phyloP scores from a whole-genome alignment of 2,329 filamentous ascomycete genomes.

The Botrytis squamosa region DNA sequence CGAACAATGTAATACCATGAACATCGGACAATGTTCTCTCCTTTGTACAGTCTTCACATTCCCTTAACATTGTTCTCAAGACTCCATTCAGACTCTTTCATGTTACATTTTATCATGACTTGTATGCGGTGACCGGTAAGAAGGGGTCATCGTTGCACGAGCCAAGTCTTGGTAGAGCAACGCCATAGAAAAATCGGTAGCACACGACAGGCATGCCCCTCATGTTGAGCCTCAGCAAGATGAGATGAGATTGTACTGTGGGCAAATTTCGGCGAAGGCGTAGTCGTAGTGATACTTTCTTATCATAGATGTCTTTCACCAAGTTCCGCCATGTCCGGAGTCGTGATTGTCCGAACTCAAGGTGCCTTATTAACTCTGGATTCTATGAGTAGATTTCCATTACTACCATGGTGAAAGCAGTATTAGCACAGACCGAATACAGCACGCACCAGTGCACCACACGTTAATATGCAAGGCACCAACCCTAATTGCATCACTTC shows the following conservation, averaged over 20 bases:
- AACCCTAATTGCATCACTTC: not conserved
- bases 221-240: not conserved
- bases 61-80: not conserved
- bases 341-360: not conserved
- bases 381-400: not conserved
- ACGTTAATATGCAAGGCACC: constrained; percentile 3
- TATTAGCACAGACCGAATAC: not conserved
- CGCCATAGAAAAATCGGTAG: not conserved
- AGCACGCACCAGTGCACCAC: not conserved
- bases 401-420: not conserved
- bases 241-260: not conserved
- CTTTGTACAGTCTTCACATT: not conserved
- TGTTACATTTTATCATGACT: not conserved
- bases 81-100: not conserved
- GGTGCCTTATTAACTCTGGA: not conserved
- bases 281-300: not conserved
- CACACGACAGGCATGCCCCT: not conserved
- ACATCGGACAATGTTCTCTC: not conserved
- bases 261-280: not conserved
- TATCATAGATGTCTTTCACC: not conserved
- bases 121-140: not conserved
- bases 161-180: not conserved
- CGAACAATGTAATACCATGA: not conserved
- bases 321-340: not conserved
- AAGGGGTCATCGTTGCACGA: constrained; percentile 1